Evolutionary conservation across 257 asterid species (phyloP).

Genomic region (Solanum stenotomum): DNA sequence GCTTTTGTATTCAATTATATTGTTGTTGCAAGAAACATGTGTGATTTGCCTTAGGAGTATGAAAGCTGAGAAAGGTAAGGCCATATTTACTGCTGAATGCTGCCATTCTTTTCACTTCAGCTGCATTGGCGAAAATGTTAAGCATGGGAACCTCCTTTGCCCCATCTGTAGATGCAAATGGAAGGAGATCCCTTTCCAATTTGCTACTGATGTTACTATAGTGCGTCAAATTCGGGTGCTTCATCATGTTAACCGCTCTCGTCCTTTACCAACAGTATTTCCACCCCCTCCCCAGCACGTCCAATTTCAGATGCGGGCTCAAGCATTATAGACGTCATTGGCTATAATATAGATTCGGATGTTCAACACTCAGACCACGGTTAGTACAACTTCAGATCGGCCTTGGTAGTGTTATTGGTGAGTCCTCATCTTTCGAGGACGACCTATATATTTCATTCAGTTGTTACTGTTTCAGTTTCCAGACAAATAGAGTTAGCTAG

Average conservation of each 20-base stretch:
- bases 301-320: constrained; percentile 5
- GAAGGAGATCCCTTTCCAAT: constrained; percentile 19
- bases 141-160: constrained; percentile 17
- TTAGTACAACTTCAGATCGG: background rate
- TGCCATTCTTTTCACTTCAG: constrained; percentile 22
- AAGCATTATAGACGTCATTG: background rate
- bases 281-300: background rate
- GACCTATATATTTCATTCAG: background rate
- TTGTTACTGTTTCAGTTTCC: background rate
- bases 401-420: background rate
- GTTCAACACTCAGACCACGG: background rate
- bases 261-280: background rate
- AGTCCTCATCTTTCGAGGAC: background rate
- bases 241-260: background rate
- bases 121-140: constrained; percentile 18
- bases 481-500: no score
- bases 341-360: background rate
- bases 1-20: background rate
- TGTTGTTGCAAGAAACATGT: constrained; percentile 12
- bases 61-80: constrained; percentile 12
- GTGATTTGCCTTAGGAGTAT: constrained; percentile 19
- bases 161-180: constrained; percentile 23
- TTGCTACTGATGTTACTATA: background rate
- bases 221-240: background rate
- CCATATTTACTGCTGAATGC: constrained; percentile 27